Evolutionary conservation across 1,284 basidiomycete species (phyloP), one percentile per base, ranked within the genome.

Genomic region (Rhodotorula sp.): DNA sequence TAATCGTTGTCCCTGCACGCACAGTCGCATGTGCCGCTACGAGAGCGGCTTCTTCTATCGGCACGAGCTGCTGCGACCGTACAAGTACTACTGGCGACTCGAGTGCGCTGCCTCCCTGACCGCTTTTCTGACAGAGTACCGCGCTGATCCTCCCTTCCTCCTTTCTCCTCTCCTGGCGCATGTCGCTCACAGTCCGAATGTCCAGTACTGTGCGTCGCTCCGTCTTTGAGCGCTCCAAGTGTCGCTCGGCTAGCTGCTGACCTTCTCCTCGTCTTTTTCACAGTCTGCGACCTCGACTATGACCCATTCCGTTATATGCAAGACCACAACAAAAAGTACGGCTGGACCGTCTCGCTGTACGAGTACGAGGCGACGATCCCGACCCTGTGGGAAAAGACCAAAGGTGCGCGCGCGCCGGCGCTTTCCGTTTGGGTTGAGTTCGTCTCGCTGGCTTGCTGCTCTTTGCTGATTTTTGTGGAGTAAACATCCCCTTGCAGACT

Each of bases 31-130:
- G 93, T 97, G 94, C 20, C 45, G 63, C 2, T 49, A 51, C 26
- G 53, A 69, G 48, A 30, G 26, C 26, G 65, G 69, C 54, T 71
- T 59, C 67, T 76, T 74, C 57, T 70, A 60, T 56, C 60, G 66
- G 20, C 72, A 74, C n/a, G 49, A 57, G n/a, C 55, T 75, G 5
- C 48, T 75, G 17, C 29, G 48, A n/a, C n/a, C 53, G n/a, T 75
- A 74, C 82, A 90, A 87, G 77, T 98, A 95, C 82, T 98, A 97
- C 82, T 97, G 95, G 95, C 88, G 89, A 78, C 86, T 92, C 79
- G 85, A 87, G 85, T 62, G 49, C 14, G 60, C 53, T 37, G 22
- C 4, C 24, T 18, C 15, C 1, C 24, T 14, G n/a, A n/a, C n/a
- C 26, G 15, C 49, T 44, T 12, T 10, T 15, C 46, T 17, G 14